Conservation (phyloP, 2,329 filamentous ascomycete species). For the Diaporthe sp. region DNA sequence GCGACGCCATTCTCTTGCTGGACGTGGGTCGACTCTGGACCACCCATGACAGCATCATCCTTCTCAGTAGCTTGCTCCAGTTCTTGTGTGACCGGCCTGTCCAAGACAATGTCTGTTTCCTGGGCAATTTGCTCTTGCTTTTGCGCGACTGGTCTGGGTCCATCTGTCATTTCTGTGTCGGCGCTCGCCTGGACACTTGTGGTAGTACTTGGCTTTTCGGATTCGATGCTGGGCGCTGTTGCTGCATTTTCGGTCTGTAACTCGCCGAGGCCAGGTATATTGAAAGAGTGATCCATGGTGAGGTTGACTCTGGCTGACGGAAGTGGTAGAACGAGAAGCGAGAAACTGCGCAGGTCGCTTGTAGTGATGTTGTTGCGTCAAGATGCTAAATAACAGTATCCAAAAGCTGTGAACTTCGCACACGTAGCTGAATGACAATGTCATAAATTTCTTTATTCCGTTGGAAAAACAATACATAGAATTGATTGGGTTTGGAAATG, state of each 20-base stretch:
- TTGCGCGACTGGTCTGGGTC: not conserved
- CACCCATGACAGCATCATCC: not conserved
- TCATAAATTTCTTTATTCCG: not conserved
- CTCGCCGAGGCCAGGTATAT: constrained; percentile 49
- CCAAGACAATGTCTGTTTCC: not conserved
- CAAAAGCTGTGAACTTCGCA: not conserved
- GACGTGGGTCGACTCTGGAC: not conserved
- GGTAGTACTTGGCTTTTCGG: constrained; percentile 38
- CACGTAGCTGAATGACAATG: not conserved
- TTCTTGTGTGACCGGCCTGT: not conserved
- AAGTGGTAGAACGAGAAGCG: not conserved
- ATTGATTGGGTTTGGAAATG: not conserved
- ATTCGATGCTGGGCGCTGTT: constrained; percentile 41
- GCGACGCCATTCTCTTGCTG: not conserved
- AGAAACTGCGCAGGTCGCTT: not conserved
- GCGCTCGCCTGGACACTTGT: constrained; percentile 33
- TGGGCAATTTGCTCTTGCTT: not conserved
- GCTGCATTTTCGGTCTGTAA: constrained; percentile 43
- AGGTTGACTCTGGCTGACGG: not conserved
- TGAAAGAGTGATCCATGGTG: constrained; percentile 38
- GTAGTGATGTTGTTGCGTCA: not conserved
- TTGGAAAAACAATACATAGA: not conserved
- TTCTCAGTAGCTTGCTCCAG: not conserved
- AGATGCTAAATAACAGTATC: not conserved
- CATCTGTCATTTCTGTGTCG: constrained; percentile 24